Evolutionary conservation across 306 rosid genomes (phyloP).

Genomic region (Vigna nakashimae): DNA sequence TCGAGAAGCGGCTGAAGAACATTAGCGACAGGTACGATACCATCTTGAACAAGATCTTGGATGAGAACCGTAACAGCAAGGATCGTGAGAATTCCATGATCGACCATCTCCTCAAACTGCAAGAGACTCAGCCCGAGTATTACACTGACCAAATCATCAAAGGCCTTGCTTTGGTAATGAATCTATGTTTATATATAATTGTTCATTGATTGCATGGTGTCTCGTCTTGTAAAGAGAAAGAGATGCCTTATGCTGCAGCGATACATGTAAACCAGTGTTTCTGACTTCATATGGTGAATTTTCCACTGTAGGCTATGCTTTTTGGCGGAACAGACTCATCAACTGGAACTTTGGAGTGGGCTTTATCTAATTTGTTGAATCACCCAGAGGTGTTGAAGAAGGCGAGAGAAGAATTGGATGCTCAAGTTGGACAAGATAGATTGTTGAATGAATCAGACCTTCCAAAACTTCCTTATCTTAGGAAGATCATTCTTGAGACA

Average conservation of each 20-base stretch:
- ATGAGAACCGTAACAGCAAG: slow-evolving; percentile 41
- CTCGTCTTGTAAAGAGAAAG: neutral
- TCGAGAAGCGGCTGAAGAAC: neutral
- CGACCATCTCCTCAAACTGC: slow-evolving; percentile 53
- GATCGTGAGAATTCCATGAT: slow-evolving; percentile 50
- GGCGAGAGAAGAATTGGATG: neutral
- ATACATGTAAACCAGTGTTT: neutral
- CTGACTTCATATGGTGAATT: neutral
- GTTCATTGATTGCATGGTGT: neutral
- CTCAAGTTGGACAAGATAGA: neutral
- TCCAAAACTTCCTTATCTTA: slow-evolving; percentile 26
- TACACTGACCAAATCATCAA: slow-evolving; percentile 61
- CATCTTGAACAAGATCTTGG: slow-evolving; percentile 49
- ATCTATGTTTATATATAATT: no score
- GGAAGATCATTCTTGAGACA: neutral
- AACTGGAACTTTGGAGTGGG: slow-evolving; percentile 10
- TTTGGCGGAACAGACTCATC: slow-evolving; percentile 26
- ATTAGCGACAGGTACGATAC: slow-evolving; percentile 15
- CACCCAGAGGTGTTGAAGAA: neutral
- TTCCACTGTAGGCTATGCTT: neutral
- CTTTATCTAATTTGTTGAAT: neutral
- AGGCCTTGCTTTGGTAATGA: slow-evolving; percentile 52
- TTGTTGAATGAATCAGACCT: slow-evolving; percentile 11
- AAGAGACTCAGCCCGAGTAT: slow-evolving; percentile 44
- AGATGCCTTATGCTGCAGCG: neutral